phyloP scores from a whole-genome alignment of 2,329 filamentous ascomycete genomes.

The Ascochyta clinopodiicola region DNA sequence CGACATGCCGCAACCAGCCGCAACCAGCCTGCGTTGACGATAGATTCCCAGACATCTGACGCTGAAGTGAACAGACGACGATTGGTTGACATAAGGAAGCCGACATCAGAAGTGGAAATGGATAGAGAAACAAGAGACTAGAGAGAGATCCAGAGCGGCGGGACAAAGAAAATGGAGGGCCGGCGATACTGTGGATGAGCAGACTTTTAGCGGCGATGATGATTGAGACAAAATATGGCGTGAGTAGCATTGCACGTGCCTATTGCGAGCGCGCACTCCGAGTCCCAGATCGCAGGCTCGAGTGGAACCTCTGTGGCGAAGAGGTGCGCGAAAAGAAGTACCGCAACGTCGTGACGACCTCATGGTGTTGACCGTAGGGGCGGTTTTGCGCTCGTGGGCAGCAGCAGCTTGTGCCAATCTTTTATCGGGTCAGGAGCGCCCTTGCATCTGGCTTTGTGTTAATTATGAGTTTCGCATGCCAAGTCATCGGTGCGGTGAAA shows the following conservation, averaged over 20 bases:
- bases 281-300: constrained; percentile 2
- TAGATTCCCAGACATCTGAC: constrained; percentile 10
- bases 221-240: constrained; percentile 3
- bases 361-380: constrained; percentile 2
- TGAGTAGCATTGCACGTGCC: constrained; percentile 12
- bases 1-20: constrained; percentile 38
- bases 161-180: constrained; percentile 12
- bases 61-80: background rate
- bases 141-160: constrained; percentile 14
- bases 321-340: background rate
- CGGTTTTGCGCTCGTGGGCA: constrained; percentile 6
- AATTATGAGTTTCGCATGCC: background rate
- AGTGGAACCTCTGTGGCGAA: background rate
- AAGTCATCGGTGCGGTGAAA: background rate
- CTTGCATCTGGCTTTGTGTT: constrained; percentile 9
- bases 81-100: constrained; percentile 8
- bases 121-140: constrained; percentile 21
- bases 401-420: constrained; percentile 2
- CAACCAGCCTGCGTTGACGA: constrained; percentile 21
- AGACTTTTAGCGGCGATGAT: constrained; percentile 4
- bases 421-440: constrained; percentile 5
- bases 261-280: constrained; percentile 17
- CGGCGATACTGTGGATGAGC: background rate
- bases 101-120: constrained; percentile 3
- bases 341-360: constrained; percentile 1